Base-by-base conservation (phyloP, 495 filamentous ascomycete genomes). In the Pseudoneurospora amorphoporcata region DNA sequence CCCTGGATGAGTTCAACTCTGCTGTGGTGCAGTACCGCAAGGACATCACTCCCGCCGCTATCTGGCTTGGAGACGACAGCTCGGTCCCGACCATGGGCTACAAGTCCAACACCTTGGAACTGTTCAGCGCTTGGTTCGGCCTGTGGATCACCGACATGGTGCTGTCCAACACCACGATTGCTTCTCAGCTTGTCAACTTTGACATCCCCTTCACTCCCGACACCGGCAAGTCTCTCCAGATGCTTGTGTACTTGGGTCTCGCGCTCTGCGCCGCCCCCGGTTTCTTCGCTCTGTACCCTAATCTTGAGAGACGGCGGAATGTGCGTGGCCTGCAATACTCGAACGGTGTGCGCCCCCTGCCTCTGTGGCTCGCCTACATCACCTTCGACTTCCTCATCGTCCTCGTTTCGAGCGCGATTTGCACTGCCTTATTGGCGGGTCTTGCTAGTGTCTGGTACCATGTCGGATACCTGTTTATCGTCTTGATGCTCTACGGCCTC, bases 231-330 rank as follows among this genome's bases (percentile, higher is more conserved):
- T 89, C 89, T n/a, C 83, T 97, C 32, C 91, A 95, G 79, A 84
- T 96, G 17, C 83, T 94, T 37, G 85, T 90, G 12, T 97, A 97
- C 79, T 89, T 94, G 75, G 89, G 91, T 37, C 84, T 97, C 3
- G 91, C 88, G 17, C 88, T 94, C 83, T 84, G 87, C 19, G 89
- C 88, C 0, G 95, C 89, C 78, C 94, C 94, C 6, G 92, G 89
- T 37, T 93, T 97, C 82, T 96, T 95, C 76, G 89, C 91, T 1
- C 85, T 97, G 19, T 97, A 97, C 81, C 92, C 92, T 35, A 95
- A 92, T 3, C 78, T 91, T 5, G 94, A 97, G 79, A 86, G 94
- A 12, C 83, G 92, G 12, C 81, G 90, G 9, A 90, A 93, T 70
- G 91, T 97, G 39, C 86, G 94, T 40, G 91, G 91, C 16, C 82